These are phyloP conservation scores for Pseudevernia furfuracea DNA, from an alignment of 495 filamentous ascomycete species.

Conservation along the genomic window DNA sequence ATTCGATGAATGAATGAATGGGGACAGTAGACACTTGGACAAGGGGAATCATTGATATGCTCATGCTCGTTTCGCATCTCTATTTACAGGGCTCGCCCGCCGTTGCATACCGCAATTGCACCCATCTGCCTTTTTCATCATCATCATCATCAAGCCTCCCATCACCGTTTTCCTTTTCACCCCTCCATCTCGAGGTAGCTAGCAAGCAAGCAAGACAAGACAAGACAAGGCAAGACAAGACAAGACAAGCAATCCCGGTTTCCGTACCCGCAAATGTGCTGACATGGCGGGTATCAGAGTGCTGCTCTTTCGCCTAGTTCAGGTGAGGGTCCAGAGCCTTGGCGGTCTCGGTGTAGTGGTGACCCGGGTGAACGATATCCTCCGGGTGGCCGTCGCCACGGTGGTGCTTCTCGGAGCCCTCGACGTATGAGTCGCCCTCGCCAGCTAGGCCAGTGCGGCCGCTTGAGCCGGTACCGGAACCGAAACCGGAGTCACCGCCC, in stretches of 20 bases:
- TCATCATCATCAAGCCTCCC: not conserved
- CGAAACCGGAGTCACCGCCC: not conserved
- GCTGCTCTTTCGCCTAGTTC: conserved; percentile 22
- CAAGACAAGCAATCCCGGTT: too few relatives aligned
- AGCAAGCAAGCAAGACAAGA: not conserved
- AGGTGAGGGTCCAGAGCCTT: conserved; percentile 25
- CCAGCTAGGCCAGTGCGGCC: conserved; percentile 27
- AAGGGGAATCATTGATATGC: not conserved
- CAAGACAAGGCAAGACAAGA: too few relatives aligned
- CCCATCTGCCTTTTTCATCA: not conserved
- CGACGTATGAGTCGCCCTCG: conserved; percentile 42
- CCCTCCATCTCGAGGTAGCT: not conserved
- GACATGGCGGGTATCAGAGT: not conserved
- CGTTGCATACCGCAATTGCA: not conserved
- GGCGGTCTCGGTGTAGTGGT: conserved; percentile 24
- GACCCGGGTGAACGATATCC: conserved; percentile 26
- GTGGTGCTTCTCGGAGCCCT: conserved; percentile 37
- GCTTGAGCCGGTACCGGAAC: conserved; percentile 23
- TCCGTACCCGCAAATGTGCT: not conserved
- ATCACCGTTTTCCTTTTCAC: too few relatives aligned
- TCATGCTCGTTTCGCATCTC: conserved; percentile 3
- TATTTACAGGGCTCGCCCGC: not conserved
- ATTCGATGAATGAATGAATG: too few relatives aligned
- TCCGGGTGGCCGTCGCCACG: conserved; percentile 18
- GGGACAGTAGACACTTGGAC: not conserved